Base-by-base conservation (phyloP, 2,329 filamentous ascomycete species). In the Juglanconis sp. region DNA sequence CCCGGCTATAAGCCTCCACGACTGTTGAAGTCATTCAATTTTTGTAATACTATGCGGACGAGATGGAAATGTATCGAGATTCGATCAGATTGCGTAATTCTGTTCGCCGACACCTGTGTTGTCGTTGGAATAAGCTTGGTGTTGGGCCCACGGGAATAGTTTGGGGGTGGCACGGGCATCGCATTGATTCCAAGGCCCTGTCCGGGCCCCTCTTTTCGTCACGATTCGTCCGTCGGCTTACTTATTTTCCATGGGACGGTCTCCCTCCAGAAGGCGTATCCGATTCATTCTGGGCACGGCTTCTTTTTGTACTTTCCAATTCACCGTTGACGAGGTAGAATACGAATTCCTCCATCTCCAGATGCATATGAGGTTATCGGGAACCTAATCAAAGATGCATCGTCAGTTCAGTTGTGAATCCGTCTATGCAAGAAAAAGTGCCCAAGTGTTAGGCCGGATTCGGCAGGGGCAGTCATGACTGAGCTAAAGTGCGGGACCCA, bases 121-220 rank as follows among this genome's bases (percentile, higher is more conserved):
- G 57, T 34, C 47, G 55, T 57, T 46, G 55, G 47, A 57, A 57
- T 57, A 57, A 57, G 55, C 55, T 57, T 46, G 55, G 44, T 51
- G 51, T 46, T 35, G 53, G 51, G 55, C 55, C 47, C 11, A 40
- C 40, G 48, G 47, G 31, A 57, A 44, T 13, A 52, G 36, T 52
- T 57, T 46, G 55, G 46, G 55, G 38, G 38, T 7, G 38, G 10
- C 5, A 42, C 6, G 38, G 38, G 38, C 51, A 40, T 38, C 55
- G 51, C 36, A 57, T 52, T 36, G 46, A 35, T 46, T 57, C 55
- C 55, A 52, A 30, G 36, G 38, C 5, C 38, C 38, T 42, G 38
- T 42, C n/a, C 5, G 38, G n/a, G 11, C 38, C 10, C 38, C 38
- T 4, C 38, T 15, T 42, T 15, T 42, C 38, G n/a, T 15, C 38